Percentiles rank a stretch among this genome's conserved stretches.
Evolutionary conservation across 805 yeast species (phyloP).

Genomic region (Pichia exigua): DNA sequence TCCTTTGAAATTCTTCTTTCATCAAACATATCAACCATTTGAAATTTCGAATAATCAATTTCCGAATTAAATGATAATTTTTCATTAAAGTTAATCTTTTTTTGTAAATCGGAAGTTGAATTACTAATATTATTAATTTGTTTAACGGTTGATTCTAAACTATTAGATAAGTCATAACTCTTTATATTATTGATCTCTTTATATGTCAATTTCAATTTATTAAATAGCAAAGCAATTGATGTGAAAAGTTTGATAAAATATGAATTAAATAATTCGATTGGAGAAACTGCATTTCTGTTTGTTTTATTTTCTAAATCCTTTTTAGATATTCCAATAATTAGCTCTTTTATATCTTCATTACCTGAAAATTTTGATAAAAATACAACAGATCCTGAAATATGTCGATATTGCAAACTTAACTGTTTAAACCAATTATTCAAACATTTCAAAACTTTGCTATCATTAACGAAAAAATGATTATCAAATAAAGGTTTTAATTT

Average conservation of each 20-base stretch:
- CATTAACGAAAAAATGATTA: constrained; percentile 23
- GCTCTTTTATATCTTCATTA: constrained; percentile 19
- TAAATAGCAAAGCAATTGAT: constrained; percentile 21
- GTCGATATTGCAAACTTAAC: constrained; percentile 20
- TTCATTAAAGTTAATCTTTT: constrained; percentile 25
- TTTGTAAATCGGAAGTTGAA: constrained; percentile 25
- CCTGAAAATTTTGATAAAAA: constrained; percentile 24
- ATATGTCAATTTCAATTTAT: constrained; percentile 20
- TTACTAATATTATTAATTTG: constrained; percentile 24
- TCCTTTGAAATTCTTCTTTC: constrained; percentile 19
- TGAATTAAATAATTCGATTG: constrained; percentile 24
- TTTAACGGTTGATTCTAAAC: constrained; percentile 15
- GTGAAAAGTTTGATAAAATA: constrained; percentile 27
- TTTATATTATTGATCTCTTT: constrained; percentile 13
- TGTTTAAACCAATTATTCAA: constrained; percentile 22
- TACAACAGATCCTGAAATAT: constrained; percentile 24
- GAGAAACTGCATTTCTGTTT: constrained; percentile 22
- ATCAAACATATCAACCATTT: constrained; percentile 27
- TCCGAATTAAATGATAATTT: constrained; percentile 22
- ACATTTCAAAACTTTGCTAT: constrained; percentile 18
- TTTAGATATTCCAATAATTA: constrained; percentile 16
- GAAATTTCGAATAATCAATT: constrained; percentile 22
- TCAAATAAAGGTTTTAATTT: constrained; percentile 25
- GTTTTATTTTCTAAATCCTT: constrained; percentile 16
- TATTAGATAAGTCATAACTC: constrained; percentile 12